Evolutionary conservation across 805 yeast species (phyloP).

Genomic region (Metschnikowia kunwiensis): DNA sequence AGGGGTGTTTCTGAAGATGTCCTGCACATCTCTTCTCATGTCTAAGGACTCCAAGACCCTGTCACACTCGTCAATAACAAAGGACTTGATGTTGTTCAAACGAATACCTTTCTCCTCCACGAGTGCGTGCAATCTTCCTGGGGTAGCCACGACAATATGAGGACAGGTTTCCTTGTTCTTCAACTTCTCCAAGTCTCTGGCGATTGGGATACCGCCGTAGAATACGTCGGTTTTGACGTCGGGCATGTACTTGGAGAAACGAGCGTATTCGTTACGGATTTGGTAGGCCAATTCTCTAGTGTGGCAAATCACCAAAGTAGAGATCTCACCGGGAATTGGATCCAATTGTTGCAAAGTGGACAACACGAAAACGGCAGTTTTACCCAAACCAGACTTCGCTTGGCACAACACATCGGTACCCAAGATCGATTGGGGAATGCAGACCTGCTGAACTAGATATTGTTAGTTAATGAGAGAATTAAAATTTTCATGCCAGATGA

Average conservation of each 20-base stretch:
- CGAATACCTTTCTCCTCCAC: constrained; percentile 88
- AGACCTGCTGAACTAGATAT: constrained; percentile 84
- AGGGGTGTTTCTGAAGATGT: constrained; percentile 94
- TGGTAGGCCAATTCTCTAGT: constrained; percentile 99
- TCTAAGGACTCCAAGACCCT: constrained; percentile 87
- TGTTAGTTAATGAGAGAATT: constrained; percentile 9
- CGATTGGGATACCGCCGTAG: constrained; percentile 90
- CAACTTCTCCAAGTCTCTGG: constrained; percentile 80
- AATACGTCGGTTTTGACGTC: constrained; percentile 95
- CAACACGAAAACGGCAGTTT: constrained; percentile 95
- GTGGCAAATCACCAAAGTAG: constrained; percentile 93
- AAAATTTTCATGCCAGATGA: background rate
- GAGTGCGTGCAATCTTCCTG: constrained; percentile 94
- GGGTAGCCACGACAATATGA: constrained; percentile 95
- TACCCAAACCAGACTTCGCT: constrained; percentile 99
- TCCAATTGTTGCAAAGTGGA: constrained; percentile 96
- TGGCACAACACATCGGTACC: constrained; percentile 98
- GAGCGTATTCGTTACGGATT: constrained; percentile 93
- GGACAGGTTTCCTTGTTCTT: constrained; percentile 93
- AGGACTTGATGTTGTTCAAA: constrained; percentile 84
- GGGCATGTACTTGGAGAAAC: constrained; percentile 98
- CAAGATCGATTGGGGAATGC: constrained; percentile 95
- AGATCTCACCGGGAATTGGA: constrained; percentile 95
- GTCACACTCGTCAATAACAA: constrained; percentile 98
- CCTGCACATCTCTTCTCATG: constrained; percentile 99